Base-by-base conservation (phyloP, 1,284 basidiomycete species). In the Papiliotrema laurentii region DNA sequence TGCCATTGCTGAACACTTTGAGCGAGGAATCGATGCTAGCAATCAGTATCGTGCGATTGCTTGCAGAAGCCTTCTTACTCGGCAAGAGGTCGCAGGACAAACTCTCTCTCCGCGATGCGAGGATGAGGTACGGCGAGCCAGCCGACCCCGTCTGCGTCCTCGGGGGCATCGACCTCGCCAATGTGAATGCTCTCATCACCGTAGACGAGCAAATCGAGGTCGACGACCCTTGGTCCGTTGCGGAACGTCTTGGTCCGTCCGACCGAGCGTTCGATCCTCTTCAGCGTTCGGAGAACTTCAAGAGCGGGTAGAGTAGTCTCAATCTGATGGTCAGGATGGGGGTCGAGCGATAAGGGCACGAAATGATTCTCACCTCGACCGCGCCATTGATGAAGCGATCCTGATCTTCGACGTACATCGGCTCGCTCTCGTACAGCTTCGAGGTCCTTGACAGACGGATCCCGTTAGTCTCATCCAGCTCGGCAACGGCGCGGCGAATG, bases 361-460 rank as follows among this genome's bases (percentile, higher is more conserved):
- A 28, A 18, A 21, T n/a, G 33, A 13, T 16, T 74, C 83, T 55
- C 53, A 94, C 89, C 72, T 91, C 78, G 58, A 92, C 87, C 9
- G 87, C 90, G 50, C 88, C 89, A 66, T 98, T 98, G 54, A 89
- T 80, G 73, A 98, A 98, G 26, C 78, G 74, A 22, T 87, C 87
- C 70, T 99, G 94, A 55, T 96, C 85, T 16, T 81, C 81, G 22
- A 94, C 84, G 71, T 98, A 99, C 96, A 97, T 97, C 0, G 96
- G 91, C 19, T 84, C 79, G 18, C 87, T 93, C 73, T 97, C 87
- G 69, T 98, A 98, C 74, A 98, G 72, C 73, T 93, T 90, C 65
- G 89, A 92, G 0, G 90, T 93, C 58, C 89, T 79, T 24, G 86
- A 73, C 14, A 93, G 75, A 14, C 63, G 66, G 4, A 83, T 55